Base-by-base conservation (phyloP, 371 early-diverging fungal species). In the Parasitella parasitica region DNA sequence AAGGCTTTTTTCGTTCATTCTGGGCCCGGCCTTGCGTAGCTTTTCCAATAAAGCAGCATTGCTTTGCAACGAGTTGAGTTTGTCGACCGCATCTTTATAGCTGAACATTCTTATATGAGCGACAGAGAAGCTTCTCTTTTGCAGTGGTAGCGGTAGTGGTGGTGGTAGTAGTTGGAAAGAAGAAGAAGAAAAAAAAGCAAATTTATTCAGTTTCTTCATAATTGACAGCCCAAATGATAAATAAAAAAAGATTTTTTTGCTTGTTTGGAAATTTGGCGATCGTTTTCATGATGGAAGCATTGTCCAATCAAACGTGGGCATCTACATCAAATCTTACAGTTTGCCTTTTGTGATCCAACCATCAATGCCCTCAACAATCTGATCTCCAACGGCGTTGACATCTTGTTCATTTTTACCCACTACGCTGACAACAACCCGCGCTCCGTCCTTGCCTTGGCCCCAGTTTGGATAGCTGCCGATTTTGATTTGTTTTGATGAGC, bases 11-110 rank as follows among this genome's bases (percentile, higher is more conserved):
- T 82, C 76, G 79, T 93, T 93, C 69, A 90, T 75, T 34, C 75
- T 66, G 24, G 87, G 86, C 26, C 93, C 91, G 26, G 90, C 78
- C 54, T 88, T 88, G 28, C 88, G 78, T 20, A 95, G 70, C 50
- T 82, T 76, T 48, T 91, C 89, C 9, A 96, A 76, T 11, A 87
- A 71, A n/a, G 90, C 78, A 49, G 92, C 88, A 78, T 94, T 95
- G 32, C 90, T 89, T 72, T 95, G 93, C 37, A 93, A 77, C 24
- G 82, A 72, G 75, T 93, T 94, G 52, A 97, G 80, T 69, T 84
- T 78, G 13, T 85, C 73, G 48, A 95, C 84, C 9, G 94, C 94
- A 39, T 84, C 69, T 52, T 69, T 64, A 15, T 69, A 69, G 7
- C 61, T 61, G 48, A 66, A 63, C 46, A 46, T 46, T 9, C 24